Evolutionary conservation across 345 rosid species (phyloP).

Genomic region (Mercurialis annua): DNA sequence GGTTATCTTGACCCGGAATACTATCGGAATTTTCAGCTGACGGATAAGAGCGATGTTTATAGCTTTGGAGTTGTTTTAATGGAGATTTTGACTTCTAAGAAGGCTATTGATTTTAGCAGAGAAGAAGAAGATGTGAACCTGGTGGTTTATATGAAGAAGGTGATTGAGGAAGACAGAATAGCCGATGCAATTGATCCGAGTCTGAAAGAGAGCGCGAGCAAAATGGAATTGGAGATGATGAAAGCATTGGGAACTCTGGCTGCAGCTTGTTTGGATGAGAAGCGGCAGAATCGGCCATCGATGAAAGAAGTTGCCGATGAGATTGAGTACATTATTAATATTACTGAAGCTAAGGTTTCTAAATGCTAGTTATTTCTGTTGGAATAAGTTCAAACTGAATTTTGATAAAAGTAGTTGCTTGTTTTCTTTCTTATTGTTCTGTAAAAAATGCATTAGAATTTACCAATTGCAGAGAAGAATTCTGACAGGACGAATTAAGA

Average conservation of each 20-base stretch:
- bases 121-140: constrained; percentile 54
- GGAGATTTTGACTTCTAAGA: constrained; percentile 47
- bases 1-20: constrained; percentile 69
- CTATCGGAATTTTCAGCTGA: constrained; percentile 51
- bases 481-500: no score
- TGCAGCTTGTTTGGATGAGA: constrained; percentile 44
- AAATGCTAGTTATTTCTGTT: not conserved
- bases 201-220: constrained; percentile 31
- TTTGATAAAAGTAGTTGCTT: not conserved
- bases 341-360: constrained; percentile 23
- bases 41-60: constrained; percentile 61
- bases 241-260: constrained; percentile 46
- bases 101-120: constrained; percentile 49
- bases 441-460: not conserved
- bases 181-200: constrained; percentile 40
- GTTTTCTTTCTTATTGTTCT: not conserved
- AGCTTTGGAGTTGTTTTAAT: constrained; percentile 64
- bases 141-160: constrained; percentile 41
- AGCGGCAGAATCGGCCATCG: constrained; percentile 48
- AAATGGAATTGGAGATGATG: constrained; percentile 37
- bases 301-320: constrained; percentile 48
- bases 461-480: not conserved
- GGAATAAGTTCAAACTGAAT: constrained; percentile 3
- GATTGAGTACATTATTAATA: constrained; percentile 41
- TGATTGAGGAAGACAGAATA: constrained; percentile 40